phyloP scores from a whole-genome alignment of 257 asterid genomes.

The Plantago ovata region DNA sequence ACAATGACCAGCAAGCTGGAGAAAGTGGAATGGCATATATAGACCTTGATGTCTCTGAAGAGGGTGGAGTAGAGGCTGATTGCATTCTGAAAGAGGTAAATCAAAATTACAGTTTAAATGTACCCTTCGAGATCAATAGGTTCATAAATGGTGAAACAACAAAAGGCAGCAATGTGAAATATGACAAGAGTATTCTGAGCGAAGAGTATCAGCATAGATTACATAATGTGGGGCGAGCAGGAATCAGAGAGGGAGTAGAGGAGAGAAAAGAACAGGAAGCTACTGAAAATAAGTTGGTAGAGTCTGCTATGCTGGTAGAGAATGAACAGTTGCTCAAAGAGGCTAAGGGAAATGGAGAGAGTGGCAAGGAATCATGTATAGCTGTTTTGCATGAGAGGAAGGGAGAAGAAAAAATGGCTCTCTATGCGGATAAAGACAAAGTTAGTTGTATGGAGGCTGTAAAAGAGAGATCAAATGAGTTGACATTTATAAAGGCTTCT shows the following conservation, averaged over 20 bases:
- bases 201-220: slow-evolving; percentile 34
- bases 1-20: slow-evolving; percentile 27
- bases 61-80: slow-evolving; percentile 25
- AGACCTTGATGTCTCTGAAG: slow-evolving; percentile 26
- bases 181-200: slow-evolving; percentile 19
- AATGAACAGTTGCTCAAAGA: slow-evolving; percentile 19
- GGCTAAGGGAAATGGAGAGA: slow-evolving; percentile 22
- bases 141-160: slow-evolving; percentile 24
- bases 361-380: slow-evolving; percentile 22
- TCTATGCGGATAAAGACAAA: slow-evolving; percentile 24
- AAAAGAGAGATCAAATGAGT: slow-evolving; percentile 29
- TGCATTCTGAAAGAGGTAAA: slow-evolving; percentile 27
- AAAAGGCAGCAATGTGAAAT: slow-evolving; percentile 28
- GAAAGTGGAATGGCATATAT: slow-evolving; percentile 24
- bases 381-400: slow-evolving; percentile 28
- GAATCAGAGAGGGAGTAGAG: slow-evolving; percentile 24
- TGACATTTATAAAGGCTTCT: slow-evolving; percentile 19
- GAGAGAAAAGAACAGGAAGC: slow-evolving; percentile 31
- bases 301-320: slow-evolving; percentile 26
- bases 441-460: slow-evolving; percentile 22
- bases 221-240: slow-evolving; percentile 28
- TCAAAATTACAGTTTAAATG: slow-evolving; percentile 22
- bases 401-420: slow-evolving; percentile 20
- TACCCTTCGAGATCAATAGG: slow-evolving; percentile 22
- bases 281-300: slow-evolving; percentile 22